A percentile compares a stretch with the other conserved stretches of the same genome.
Evolutionary conservation across 2,329 filamentous ascomycete genomes (phyloP).

Genomic region (Epichloe baconii): DNA sequence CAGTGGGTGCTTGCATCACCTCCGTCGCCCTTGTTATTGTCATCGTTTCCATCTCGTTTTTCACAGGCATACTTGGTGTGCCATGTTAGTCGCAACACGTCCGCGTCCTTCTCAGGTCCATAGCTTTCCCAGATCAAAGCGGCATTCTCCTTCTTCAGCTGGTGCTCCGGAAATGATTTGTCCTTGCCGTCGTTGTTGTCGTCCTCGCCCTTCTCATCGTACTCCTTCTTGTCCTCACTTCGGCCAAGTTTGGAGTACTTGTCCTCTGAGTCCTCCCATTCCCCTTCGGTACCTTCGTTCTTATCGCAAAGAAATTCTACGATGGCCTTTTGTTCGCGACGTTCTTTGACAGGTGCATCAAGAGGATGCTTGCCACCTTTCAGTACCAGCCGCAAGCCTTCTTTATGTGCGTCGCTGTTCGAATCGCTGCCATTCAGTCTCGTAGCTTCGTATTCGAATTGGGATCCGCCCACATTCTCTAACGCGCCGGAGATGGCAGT

Average conservation of each 20-base stretch:
- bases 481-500: conserved; percentile 67
- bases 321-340: conserved; percentile 56
- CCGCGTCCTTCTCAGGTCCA: conserved; percentile 40
- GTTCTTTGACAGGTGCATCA: conserved; percentile 35
- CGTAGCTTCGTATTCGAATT: conserved; percentile 52
- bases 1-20: conserved; percentile 46
- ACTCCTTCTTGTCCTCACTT: conserved; percentile 6
- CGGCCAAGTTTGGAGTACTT: conserved; percentile 5
- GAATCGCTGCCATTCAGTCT: conserved; percentile 53
- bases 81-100: conserved; percentile 68
- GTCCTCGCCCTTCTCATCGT: conserved; percentile 23
- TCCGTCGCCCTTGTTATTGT: conserved; percentile 28
- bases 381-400: conserved; percentile 61
- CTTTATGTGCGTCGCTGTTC: conserved; percentile 49
- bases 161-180: conserved; percentile 32
- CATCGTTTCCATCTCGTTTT: conserved; percentile 29
- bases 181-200: conserved; percentile 20
- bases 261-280: conserved; percentile 41
- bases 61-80: conserved; percentile 79
- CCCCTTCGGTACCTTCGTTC: conserved; percentile 60
- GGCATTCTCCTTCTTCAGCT: conserved; percentile 40
- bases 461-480: conserved; percentile 38
- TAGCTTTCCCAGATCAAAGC: conserved; percentile 71
- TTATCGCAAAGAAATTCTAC: conserved; percentile 77
- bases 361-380: conserved; percentile 42